A percentile compares a stretch with the other conserved stretches of the same genome.
phyloP scores from a whole-genome alignment of 2,329 filamentous ascomycete genomes.

The Fusarium multiceps region DNA sequence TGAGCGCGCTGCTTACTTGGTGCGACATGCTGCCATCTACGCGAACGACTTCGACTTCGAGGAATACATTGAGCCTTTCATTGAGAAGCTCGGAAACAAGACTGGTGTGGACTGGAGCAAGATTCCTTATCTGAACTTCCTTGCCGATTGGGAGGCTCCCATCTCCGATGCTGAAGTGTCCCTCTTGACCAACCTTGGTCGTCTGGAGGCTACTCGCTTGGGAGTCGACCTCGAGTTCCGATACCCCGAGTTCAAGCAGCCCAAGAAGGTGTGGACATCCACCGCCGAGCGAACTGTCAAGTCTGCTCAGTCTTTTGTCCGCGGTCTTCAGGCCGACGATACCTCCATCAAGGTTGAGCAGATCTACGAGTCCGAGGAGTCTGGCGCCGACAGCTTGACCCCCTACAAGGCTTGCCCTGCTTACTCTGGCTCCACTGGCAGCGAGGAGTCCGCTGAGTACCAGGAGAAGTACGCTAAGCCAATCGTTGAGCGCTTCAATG shows the following conservation, averaged over 20 bases:
- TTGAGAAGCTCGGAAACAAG: conserved; percentile 68
- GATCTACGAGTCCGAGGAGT: conserved; percentile 66
- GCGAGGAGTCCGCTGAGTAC: conserved; percentile 63
- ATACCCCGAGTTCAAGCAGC: conserved; percentile 65
- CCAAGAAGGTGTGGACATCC: conserved; percentile 69
- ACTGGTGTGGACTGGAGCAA: conserved; percentile 66
- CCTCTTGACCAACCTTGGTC: conserved; percentile 70
- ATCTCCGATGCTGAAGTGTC: conserved; percentile 67
- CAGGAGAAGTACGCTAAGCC: conserved; percentile 68
- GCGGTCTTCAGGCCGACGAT: conserved; percentile 64
- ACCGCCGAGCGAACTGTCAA: conserved; percentile 71
- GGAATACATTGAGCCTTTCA: conserved; percentile 66
- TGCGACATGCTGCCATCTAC: conserved; percentile 70
- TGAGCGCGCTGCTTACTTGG: conserved; percentile 64
- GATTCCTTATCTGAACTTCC: conserved; percentile 66
- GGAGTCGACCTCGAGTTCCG: conserved; percentile 68
- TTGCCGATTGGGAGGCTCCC: conserved; percentile 67
- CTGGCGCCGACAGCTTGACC: conserved; percentile 70
- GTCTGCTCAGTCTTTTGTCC: conserved; percentile 68
- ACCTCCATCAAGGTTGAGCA: conserved; percentile 65
- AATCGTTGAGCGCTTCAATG: conserved; percentile 67
- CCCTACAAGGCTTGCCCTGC: conserved; percentile 73
- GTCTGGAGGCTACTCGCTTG: conserved; percentile 68
- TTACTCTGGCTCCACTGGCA: conserved; percentile 68
- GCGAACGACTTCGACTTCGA: conserved; percentile 70